phyloP scores from a whole-genome alignment of 805 yeast genomes.

The Pichia exigua region DNA sequence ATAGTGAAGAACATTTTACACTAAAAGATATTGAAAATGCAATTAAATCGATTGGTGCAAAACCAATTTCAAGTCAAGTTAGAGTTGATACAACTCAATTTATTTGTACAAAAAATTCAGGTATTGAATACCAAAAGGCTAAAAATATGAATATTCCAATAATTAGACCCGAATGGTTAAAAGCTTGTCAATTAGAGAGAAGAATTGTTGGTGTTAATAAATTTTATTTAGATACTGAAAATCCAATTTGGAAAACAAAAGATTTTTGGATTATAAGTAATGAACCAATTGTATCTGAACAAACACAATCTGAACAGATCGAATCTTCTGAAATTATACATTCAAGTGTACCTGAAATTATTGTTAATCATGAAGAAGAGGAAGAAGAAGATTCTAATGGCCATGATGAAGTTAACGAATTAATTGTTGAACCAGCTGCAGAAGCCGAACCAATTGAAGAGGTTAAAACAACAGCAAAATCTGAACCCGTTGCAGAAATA shows the following conservation, averaged over 20 bases:
- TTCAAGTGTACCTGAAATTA: background rate
- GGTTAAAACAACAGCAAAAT: too few species aligned
- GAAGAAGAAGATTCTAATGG: background rate
- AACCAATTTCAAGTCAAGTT: slow-evolving; percentile 64
- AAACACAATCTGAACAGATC: too few species aligned
- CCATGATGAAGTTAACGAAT: background rate
- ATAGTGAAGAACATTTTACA: slow-evolving; percentile 38
- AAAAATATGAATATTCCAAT: slow-evolving; percentile 82
- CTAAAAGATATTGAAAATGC: slow-evolving; percentile 55
- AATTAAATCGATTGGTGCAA: slow-evolving; percentile 70
- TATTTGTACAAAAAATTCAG: slow-evolving; percentile 61
- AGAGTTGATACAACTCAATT: slow-evolving; percentile 92
- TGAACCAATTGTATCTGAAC: background rate
- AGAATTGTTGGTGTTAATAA: slow-evolving; percentile 90
- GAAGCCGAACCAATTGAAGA: background rate
- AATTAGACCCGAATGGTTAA: slow-evolving; percentile 93
- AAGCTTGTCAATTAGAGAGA: slow-evolving; percentile 85
- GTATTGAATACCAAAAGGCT: slow-evolving; percentile 67
- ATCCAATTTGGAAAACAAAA: slow-evolving; percentile 34
- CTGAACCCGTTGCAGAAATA: too few species aligned
- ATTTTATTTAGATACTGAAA: slow-evolving; percentile 56
- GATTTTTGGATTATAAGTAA: slow-evolving; percentile 31
- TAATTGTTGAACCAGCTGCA: background rate
- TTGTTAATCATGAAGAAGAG: background rate
- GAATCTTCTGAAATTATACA: background rate